Evolutionary conservation across 805 yeast species (phyloP).

Genomic region (Blastobotrys attinorum): DNA sequence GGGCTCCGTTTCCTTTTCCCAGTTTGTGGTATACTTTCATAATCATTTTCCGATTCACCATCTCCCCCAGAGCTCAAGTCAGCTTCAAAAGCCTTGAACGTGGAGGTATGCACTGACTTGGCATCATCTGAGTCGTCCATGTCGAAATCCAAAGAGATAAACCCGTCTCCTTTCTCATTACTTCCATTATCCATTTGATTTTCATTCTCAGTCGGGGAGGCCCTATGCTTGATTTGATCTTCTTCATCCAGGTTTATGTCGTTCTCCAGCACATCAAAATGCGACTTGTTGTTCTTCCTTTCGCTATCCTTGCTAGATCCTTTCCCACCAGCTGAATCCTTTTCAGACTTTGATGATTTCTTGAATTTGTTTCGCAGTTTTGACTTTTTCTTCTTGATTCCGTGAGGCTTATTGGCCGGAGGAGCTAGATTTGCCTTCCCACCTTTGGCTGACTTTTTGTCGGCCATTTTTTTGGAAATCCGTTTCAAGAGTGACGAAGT

Average conservation of each 20-base stretch:
- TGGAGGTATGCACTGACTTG: slow-evolving; percentile 2
- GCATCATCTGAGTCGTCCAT: neutral
- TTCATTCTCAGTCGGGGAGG: neutral
- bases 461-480: too few relatives aligned
- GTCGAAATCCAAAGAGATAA: slow-evolving; percentile 4
- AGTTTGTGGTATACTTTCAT: neutral
- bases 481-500: too few relatives aligned
- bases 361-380: neutral
- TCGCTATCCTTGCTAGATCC: neutral
- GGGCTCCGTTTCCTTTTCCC: neutral
- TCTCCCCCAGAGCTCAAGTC: neutral
- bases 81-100: slow-evolving; percentile 4
- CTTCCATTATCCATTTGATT: too few relatives aligned
- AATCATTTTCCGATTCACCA: neutral
- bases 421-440: neutral
- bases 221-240: neutral
- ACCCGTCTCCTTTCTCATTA: slow-evolving; percentile 1
- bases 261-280: neutral
- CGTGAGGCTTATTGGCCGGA: neutral
- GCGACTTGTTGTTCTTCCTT: neutral
- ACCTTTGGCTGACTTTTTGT: neutral
- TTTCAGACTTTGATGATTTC: neutral
- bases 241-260: neutral
- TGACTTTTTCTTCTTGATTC: neutral
- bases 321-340: too few relatives aligned